phyloP scores from a whole-genome alignment of 169 alveolate genomes.

The Prorocentrum cordatum region DNA sequence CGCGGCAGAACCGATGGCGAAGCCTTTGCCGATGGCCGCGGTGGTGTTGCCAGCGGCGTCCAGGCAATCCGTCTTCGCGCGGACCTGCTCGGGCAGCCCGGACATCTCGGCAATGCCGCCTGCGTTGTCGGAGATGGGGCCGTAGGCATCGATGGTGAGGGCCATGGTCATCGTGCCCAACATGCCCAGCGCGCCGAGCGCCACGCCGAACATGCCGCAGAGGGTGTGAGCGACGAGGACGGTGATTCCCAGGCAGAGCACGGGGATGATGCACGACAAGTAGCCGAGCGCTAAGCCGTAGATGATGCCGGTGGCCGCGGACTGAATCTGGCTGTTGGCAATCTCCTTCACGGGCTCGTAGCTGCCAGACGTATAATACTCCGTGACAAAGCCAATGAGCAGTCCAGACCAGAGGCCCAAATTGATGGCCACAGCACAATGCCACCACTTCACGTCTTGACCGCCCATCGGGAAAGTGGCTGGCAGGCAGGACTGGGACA shows the following conservation, averaged over 20 bases:
- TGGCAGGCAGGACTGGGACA: not conserved
- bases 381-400: slow-evolving; percentile 74
- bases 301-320: slow-evolving; percentile 84
- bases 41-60: slow-evolving; percentile 91
- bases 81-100: slow-evolving; percentile 78
- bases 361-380: slow-evolving; percentile 82
- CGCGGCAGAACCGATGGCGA: slow-evolving; percentile 88
- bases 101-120: slow-evolving; percentile 92
- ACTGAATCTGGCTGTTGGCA: slow-evolving; percentile 78
- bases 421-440: not conserved
- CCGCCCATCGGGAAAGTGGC: not conserved
- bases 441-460: not conserved
- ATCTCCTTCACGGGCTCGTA: slow-evolving; percentile 83
- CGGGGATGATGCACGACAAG: slow-evolving; percentile 82
- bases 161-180: slow-evolving; percentile 82
- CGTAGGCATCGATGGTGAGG: slow-evolving; percentile 85
- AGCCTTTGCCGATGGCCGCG: slow-evolving; percentile 88
- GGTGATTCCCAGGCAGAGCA: slow-evolving; percentile 78
- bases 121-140: slow-evolving; percentile 89
- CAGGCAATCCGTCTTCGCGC: slow-evolving; percentile 83
- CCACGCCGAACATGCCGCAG: slow-evolving; percentile 82
- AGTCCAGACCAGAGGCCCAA: not conserved
- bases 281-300: slow-evolving; percentile 86
- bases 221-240: slow-evolving; percentile 78
- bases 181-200: slow-evolving; percentile 87